Conservation (phyloP, 73 alveolate species). For the Blepharisma japonicum region DNA sequence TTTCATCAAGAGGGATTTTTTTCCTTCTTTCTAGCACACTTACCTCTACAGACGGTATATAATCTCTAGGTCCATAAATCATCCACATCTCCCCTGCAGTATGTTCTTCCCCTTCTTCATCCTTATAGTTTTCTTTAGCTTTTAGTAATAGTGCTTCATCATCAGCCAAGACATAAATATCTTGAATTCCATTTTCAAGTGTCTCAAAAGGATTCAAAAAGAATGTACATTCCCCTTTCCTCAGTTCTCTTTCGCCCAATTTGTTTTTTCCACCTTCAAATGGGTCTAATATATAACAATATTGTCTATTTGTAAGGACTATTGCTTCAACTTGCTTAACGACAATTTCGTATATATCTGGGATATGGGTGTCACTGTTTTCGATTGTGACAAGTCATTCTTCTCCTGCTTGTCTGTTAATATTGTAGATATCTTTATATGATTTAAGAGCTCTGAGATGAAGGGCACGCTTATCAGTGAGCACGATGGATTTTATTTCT, state of each 20-base stretch:
- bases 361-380: conserved; percentile 59
- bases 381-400: conserved; percentile 79
- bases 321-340: conserved; percentile 44
- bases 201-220: conserved; percentile 76
- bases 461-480: conserved; percentile 61
- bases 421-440: conserved; percentile 63
- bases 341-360: conserved; percentile 63
- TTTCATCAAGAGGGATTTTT: conserved; percentile 71
- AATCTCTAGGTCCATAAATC: conserved; percentile 80
- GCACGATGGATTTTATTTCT: conserved; percentile 54
- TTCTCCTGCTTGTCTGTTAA: conserved; percentile 74
- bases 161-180: conserved; percentile 61
- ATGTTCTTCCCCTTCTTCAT: conserved; percentile 36
- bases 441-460: conserved; percentile 63
- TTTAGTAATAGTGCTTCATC: conserved; percentile 72
- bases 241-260: conserved; percentile 61
- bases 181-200: conserved; percentile 40
- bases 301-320: conserved; percentile 55
- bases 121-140: conserved; percentile 44
- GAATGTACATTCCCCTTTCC: conserved; percentile 68
- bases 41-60: conserved; percentile 62
- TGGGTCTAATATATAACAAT: conserved; percentile 65
- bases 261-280: conserved; percentile 35
- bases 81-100: conserved; percentile 77
- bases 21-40: conserved; percentile 62